These are phyloP conservation scores for Russula vinacea DNA, from an alignment of 768 basidiomycete genomes.

Conservation along the genomic window DNA sequence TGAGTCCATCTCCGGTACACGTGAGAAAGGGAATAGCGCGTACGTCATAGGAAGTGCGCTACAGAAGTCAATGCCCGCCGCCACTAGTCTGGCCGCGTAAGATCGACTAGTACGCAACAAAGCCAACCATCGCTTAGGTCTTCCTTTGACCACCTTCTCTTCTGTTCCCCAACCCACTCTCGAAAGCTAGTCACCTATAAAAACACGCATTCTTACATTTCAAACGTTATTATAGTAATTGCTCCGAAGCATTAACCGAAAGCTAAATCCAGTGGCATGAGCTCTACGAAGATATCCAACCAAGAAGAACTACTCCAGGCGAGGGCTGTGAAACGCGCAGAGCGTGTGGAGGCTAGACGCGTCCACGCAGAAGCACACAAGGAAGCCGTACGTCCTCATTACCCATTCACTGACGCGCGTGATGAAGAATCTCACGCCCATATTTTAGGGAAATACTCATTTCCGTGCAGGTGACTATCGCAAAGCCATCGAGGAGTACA, in stretches of 20 bases:
- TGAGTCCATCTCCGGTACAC: too few species aligned
- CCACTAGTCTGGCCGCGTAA: background rate
- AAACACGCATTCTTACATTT: too few species aligned
- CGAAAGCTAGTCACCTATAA: background rate
- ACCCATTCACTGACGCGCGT: too few species aligned
- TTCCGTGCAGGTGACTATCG: constrained; percentile 41
- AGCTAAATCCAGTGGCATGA: background rate
- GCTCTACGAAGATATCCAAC: background rate
- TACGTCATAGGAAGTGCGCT: background rate
- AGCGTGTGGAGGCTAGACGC: background rate
- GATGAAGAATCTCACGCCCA: background rate
- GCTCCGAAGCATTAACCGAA: background rate
- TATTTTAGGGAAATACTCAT: constrained; percentile 43
- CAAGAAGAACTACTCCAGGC: background rate
- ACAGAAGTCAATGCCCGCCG: background rate
- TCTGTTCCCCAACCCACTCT: background rate
- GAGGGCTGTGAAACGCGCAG: constrained; percentile 6
- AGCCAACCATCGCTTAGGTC: background rate
- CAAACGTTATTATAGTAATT: too few species aligned
- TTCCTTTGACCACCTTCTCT: background rate
- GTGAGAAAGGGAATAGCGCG: background rate
- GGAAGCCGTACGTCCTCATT: constrained; percentile 10
- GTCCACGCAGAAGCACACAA: constrained; percentile 9
- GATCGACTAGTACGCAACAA: background rate
- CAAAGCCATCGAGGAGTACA: constrained; percentile 43